Base-by-base conservation (phyloP, 352 stramenopile species). In the Thalassiosira hispida region DNA sequence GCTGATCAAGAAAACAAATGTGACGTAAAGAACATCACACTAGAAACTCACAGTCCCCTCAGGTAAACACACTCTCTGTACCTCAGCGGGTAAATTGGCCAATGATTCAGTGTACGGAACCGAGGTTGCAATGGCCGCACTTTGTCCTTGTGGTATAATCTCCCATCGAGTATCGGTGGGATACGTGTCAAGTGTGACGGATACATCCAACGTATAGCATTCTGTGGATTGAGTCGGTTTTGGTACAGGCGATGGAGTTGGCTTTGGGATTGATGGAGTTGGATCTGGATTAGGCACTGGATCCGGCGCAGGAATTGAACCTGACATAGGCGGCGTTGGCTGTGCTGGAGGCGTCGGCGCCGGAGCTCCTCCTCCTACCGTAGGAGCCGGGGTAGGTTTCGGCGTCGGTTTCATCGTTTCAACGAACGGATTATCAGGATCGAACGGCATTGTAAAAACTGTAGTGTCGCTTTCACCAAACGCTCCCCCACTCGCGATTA, bases 81-180 rank as follows among this genome's bases (percentile, higher is more conserved):
- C 12, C 9, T 44, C 27, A n/a, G 42, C 25, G 8, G 52, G 16
- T 63, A 23, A 56, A 14, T 59, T 22, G 27, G 29, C 61, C 61
- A 69, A 49, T 0, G 44, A 49, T 18, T 46, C 27, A 57, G 14
- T 16, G 38, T 69, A 69, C 4, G 44, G 20, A 16, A 44, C 6
- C 29, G 61, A 69, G 16, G 16, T 59, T 20, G 61, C 61, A 57
- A 69, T 6, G 20, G 20, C 51, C 3, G 23, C 14, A 59, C 12
- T 56, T 35, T 69, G 8, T 31, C 23, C 29, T 7, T 59, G n/a
- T 7, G 42, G 18, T 38, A 59, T 56, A 31, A 69, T 59, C 29
- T 69, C 61, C 61, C 61, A 69, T 59, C 22, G n/a, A 35, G 38
- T 69, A 42, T 49, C 47, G 1, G 61, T 31, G 18, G 61, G 25